phyloP scores from a whole-genome alignment of 106 monocot genomes.

The Acorus gramineus region DNA sequence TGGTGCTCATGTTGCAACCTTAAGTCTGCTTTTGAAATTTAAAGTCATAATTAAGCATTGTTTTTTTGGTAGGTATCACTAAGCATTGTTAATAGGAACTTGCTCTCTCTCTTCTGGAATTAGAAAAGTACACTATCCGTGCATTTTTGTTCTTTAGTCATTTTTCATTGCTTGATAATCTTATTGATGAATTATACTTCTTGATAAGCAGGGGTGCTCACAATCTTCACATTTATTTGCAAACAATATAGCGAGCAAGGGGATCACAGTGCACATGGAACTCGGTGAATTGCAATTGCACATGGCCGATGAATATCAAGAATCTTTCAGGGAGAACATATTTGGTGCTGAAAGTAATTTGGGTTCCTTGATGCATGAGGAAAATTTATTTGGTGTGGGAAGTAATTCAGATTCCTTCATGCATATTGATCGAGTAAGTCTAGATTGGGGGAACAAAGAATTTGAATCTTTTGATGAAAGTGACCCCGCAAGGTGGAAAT shows the following conservation, averaged over 20 bases:
- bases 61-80: too few species aligned
- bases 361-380: slow-evolving; percentile 2
- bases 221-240: slow-evolving; percentile 82
- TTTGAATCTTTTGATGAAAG: slow-evolving; percentile 35
- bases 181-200: neutral
- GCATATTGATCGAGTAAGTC: slow-evolving; percentile 51
- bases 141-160: neutral
- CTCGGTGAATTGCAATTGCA: slow-evolving; percentile 72
- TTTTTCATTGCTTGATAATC: slow-evolving; percentile 3
- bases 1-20: too few species aligned
- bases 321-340: slow-evolving; percentile 13
- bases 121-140: too few species aligned
- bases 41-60: too few species aligned
- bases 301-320: slow-evolving; percentile 49
- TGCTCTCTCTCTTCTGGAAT: too few species aligned
- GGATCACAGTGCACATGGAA: slow-evolving; percentile 59
- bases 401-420: slow-evolving; percentile 50
- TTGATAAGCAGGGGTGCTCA: slow-evolving; percentile 51
- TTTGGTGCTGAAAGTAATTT: too few species aligned
- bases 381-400: slow-evolving; percentile 65
- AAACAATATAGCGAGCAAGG: slow-evolving; percentile 64
- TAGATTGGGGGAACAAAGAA: slow-evolving; percentile 68
- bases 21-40: too few species aligned
- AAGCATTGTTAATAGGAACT: too few species aligned
- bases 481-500: slow-evolving; percentile 20